Evolutionary conservation across 2,329 filamentous ascomycete genomes (phyloP).

Genomic region (Colletotrichum noveboracense): DNA sequence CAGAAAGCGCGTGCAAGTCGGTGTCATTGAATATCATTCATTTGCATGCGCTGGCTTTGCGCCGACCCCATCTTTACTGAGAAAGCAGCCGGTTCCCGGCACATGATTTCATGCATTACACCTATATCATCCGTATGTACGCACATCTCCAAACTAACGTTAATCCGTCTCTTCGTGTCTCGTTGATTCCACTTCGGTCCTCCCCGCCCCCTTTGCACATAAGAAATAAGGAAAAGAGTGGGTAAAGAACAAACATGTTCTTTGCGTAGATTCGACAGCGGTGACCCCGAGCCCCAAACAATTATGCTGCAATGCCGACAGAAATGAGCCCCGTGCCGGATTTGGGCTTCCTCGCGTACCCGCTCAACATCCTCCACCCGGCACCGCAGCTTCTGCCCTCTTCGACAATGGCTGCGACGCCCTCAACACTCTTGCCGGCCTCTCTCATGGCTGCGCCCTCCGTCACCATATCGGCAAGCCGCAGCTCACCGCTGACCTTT

Average conservation of each 20-base stretch:
- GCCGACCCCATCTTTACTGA: not conserved
- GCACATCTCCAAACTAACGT: not conserved
- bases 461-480: constrained; percentile 58
- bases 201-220: not conserved
- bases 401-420: constrained; percentile 65
- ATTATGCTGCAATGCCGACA: constrained; percentile 10
- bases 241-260: not conserved
- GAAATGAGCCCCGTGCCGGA: constrained; percentile 40
- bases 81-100: not conserved
- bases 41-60: not conserved
- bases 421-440: constrained; percentile 64
- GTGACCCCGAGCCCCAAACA: not conserved
- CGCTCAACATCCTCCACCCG: constrained; percentile 66
- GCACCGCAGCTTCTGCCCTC: constrained; percentile 65
- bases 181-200: not conserved
- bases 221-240: not conserved
- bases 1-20: not conserved
- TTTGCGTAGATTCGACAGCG: not conserved
- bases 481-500: constrained; percentile 71
- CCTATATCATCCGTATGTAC: not conserved
- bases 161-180: not conserved
- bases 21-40: not conserved
- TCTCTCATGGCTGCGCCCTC: constrained; percentile 56
- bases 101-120: not conserved
- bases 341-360: constrained; percentile 68